phyloP scores from a whole-genome alignment of 768 basidiomycete genomes.

The Plicaturopsis crispa region DNA sequence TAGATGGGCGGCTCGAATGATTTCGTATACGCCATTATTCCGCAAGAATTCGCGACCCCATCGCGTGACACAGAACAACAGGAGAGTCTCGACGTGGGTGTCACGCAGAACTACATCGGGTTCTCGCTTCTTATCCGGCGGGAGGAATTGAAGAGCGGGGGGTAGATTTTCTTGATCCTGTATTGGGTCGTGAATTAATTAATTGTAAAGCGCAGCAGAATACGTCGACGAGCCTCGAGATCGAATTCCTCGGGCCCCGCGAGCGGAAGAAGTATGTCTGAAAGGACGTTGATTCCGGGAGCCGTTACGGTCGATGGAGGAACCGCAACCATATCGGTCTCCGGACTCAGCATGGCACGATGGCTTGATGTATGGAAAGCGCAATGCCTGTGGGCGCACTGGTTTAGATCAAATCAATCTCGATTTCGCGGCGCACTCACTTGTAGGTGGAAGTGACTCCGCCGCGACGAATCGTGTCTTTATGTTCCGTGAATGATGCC shows the following conservation, averaged over 20 bases:
- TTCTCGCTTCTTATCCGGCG: constrained; percentile 79
- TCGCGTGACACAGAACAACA: constrained; percentile 82
- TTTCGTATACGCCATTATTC: constrained; percentile 77
- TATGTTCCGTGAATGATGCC: constrained; percentile 84
- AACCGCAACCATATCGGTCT: constrained; percentile 46
- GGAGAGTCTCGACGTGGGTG: constrained; percentile 82
- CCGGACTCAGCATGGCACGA: constrained; percentile 61
- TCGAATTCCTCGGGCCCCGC: constrained; percentile 96
- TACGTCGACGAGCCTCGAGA: constrained; percentile 52
- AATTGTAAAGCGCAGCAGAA: not conserved
- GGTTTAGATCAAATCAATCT: constrained; percentile 2
- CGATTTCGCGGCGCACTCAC: constrained; percentile 31
- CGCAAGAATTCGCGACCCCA: constrained; percentile 83
- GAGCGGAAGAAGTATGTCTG: constrained; percentile 81
- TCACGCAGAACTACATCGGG: constrained; percentile 67
- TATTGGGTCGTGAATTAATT: not conserved
- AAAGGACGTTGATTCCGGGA: constrained; percentile 79
- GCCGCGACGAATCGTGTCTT: constrained; percentile 77
- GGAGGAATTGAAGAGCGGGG: constrained; percentile 79
- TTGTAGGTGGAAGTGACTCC: constrained; percentile 87
- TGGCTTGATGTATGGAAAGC: constrained; percentile 65
- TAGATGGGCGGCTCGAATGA: constrained; percentile 72
- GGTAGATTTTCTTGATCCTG: constrained; percentile 89
- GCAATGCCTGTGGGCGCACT: constrained; percentile 53
- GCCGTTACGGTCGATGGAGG: constrained; percentile 50